phyloP scores from a whole-genome alignment of 768 basidiomycete species.

The Hortiboletus campestris region DNA sequence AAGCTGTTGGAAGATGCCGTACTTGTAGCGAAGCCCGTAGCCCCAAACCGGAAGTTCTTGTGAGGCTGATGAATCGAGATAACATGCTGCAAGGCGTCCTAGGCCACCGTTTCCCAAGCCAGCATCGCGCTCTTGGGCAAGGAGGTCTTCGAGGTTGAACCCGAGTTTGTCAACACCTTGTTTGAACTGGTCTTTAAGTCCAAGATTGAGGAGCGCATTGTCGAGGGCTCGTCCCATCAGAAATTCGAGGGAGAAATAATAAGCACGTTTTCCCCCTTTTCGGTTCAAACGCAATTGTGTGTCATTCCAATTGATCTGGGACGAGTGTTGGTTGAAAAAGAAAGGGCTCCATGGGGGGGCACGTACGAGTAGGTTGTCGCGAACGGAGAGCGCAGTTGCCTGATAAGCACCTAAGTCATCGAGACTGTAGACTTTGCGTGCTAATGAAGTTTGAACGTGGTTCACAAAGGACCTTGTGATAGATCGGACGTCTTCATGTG shows the following conservation, averaged over 20 bases:
- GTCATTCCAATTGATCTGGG: slow-evolving; percentile 79
- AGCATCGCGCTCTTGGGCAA: slow-evolving; percentile 90
- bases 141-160: slow-evolving; percentile 84
- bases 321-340: background rate
- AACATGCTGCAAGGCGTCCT: slow-evolving; percentile 95
- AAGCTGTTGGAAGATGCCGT: slow-evolving; percentile 94
- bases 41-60: slow-evolving; percentile 95
- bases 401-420: slow-evolving; percentile 88
- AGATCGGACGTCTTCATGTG: slow-evolving; percentile 47
- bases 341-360: background rate
- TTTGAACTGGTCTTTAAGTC: slow-evolving; percentile 72
- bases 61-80: slow-evolving; percentile 89
- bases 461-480: slow-evolving; percentile 76
- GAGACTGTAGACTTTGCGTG: slow-evolving; percentile 87
- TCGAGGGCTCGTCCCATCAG: slow-evolving; percentile 81
- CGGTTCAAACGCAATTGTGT: slow-evolving; percentile 76
- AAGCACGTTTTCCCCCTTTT: slow-evolving; percentile 84
- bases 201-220: slow-evolving; percentile 84
- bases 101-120: slow-evolving; percentile 94
- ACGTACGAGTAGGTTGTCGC: slow-evolving; percentile 82
- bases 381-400: slow-evolving; percentile 81
- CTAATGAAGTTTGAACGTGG: slow-evolving; percentile 87
- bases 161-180: slow-evolving; percentile 74
- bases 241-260: slow-evolving; percentile 96
- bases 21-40: slow-evolving; percentile 89